phyloP scores from a whole-genome alignment of 441 rosid genomes.

The Bruguiera hainesii region DNA sequence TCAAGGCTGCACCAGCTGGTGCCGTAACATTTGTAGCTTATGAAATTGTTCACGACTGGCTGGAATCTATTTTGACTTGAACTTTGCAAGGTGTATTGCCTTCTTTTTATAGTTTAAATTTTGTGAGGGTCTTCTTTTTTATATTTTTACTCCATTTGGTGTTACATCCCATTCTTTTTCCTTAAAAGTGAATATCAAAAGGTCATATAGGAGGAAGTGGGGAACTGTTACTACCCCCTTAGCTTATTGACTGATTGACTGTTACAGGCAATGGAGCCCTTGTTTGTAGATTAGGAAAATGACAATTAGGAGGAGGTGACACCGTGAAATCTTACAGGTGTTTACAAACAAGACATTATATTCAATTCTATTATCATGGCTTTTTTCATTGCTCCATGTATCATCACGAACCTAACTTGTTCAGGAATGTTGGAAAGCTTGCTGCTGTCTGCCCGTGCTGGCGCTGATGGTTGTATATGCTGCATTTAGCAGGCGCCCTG shows the following conservation, averaged over 20 bases:
- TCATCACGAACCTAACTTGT: neutral
- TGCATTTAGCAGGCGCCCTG: no score
- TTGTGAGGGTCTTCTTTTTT: neutral
- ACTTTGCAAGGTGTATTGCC: constrained; percentile 1
- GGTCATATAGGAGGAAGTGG: constrained; percentile 10
- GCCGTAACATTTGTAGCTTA: constrained; percentile 93
- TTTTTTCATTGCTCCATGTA: no score
- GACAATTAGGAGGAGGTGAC: neutral
- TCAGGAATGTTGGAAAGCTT: neutral
- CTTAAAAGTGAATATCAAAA: neutral
- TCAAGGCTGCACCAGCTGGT: constrained; percentile 99
- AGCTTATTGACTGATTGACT: constrained; percentile 1
- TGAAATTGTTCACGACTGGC: constrained; percentile 74
- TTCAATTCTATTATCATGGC: neutral
- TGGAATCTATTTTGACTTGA: constrained; percentile 53
- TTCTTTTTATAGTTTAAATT: neutral
- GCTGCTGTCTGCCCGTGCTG: neutral
- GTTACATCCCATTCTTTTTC: constrained; percentile 27
- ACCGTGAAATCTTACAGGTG: neutral
- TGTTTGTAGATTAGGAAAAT: constrained; percentile 8
- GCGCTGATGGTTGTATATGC: no score
- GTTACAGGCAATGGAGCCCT: constrained; percentile 1
- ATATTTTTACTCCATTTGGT: constrained; percentile 14
- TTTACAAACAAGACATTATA: neutral
- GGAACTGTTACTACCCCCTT: neutral